Percentiles rank a stretch among this genome's conserved stretches.
Conservation (phyloP, 2,329 filamentous ascomycete genomes). For the Exophiala alcalophila region DNA sequence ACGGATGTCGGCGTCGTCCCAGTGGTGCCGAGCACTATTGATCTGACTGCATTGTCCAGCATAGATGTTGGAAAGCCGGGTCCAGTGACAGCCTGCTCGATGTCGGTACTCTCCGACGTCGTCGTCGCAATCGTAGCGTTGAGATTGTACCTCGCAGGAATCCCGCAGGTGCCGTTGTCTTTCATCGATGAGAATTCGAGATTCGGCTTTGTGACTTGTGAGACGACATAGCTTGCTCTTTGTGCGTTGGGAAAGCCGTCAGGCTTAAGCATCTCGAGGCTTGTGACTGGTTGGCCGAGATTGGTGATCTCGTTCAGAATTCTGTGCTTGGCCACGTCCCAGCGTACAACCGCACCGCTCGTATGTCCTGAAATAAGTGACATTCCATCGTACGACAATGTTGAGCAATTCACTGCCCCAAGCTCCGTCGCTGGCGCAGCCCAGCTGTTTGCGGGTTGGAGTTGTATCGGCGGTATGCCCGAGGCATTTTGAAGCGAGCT, state of each 20-base stretch:
- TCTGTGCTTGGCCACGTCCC: constrained; percentile 72
- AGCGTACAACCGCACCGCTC: constrained; percentile 73
- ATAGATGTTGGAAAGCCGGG: constrained; percentile 19
- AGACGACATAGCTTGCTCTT: constrained; percentile 49
- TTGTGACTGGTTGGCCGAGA: constrained; percentile 78
- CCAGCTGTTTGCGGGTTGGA: constrained; percentile 43
- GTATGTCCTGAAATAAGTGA: constrained; percentile 76
- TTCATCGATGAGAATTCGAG: constrained; percentile 40
- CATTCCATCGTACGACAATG: constrained; percentile 78
- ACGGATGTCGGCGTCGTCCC: not conserved
- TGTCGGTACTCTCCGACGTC: constrained; percentile 42
- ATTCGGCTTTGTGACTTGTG: constrained; percentile 72
- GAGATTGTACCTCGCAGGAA: constrained; percentile 44
- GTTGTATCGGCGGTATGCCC: constrained; percentile 40
- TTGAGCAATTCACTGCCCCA: constrained; percentile 65
- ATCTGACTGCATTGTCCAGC: constrained; percentile 30
- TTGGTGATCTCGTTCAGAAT: constrained; percentile 66
- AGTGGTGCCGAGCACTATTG: constrained; percentile 11
- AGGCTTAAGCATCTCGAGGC: constrained; percentile 69
- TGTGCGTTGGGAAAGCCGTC: constrained; percentile 43
- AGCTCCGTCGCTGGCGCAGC: constrained; percentile 59
- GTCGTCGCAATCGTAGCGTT: constrained; percentile 42
- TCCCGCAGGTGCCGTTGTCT: constrained; percentile 34
- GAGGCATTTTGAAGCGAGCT: constrained; percentile 29
- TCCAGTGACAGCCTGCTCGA: constrained; percentile 33